These are phyloP conservation scores for Mycosarcoma mackinlayi DNA, from an alignment of 1,284 basidiomycete genomes.

Conservation along the genomic window DNA sequence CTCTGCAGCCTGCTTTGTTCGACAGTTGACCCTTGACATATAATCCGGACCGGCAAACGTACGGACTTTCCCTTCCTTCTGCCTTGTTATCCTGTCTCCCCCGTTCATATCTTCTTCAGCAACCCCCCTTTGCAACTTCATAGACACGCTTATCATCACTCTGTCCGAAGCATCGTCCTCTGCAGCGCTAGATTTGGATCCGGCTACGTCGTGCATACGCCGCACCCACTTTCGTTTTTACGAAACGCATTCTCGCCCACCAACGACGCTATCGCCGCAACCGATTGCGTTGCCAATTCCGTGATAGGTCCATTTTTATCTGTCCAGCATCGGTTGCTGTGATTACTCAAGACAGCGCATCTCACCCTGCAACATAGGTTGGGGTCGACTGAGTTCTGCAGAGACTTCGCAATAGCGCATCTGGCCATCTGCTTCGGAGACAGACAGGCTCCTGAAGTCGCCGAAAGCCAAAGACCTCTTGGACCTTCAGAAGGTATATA, in stretches of 20 bases:
- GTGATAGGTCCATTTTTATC: neutral
- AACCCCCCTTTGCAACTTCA: too few species aligned
- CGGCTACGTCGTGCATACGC: too few species aligned
- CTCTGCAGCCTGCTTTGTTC: slow-evolving; percentile 5
- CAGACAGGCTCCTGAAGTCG: neutral
- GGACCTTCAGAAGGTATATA: slow-evolving; percentile 1
- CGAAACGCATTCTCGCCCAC: slow-evolving; percentile 3
- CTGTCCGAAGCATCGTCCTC: too few species aligned
- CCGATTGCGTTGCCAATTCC: neutral
- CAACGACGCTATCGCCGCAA: neutral
- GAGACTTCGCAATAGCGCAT: too few species aligned
- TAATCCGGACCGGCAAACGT: slow-evolving; percentile 5
- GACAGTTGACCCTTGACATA: slow-evolving; percentile 5
- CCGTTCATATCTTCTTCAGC: too few species aligned
- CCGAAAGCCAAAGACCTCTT: neutral
- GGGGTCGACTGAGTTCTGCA: too few species aligned
- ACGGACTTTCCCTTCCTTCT: too few species aligned
- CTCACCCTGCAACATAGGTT: too few species aligned
- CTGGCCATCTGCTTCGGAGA: too few species aligned
- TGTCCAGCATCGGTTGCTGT: neutral
- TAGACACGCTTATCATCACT: too few species aligned
- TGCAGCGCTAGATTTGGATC: too few species aligned
- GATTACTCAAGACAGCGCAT: neutral
- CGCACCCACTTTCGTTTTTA: neutral
- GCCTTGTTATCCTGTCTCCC: too few species aligned